phyloP scores from a whole-genome alignment of 345 rosid species.

The Gossypium sturtianum region DNA sequence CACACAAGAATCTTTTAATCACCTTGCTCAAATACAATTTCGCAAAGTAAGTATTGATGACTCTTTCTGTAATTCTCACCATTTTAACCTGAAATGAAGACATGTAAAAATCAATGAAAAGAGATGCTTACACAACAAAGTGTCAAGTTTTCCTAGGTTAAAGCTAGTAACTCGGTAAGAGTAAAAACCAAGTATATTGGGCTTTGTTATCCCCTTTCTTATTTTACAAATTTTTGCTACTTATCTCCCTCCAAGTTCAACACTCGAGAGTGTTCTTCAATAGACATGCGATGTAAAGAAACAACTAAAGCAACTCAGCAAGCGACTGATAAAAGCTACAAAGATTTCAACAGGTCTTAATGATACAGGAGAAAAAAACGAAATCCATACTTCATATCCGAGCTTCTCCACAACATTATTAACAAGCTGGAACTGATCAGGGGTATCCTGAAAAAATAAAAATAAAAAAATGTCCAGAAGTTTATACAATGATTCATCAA shows the following conservation, averaged over 20 bases:
- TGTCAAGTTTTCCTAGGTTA: background rate
- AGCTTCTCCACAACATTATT: conserved; percentile 46
- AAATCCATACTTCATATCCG: conserved; percentile 55
- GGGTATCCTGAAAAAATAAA: conserved; percentile 34
- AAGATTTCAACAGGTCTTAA: background rate
- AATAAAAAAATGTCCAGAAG: background rate
- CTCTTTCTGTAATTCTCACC: conserved; percentile 76
- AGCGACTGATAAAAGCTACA: conserved; percentile 2
- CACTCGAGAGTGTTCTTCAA: background rate
- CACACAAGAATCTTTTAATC: conserved; percentile 19
- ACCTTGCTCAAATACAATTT: conserved; percentile 66
- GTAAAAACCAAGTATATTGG: background rate
- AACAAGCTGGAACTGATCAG: conserved; percentile 33
- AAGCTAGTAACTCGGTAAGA: background rate
- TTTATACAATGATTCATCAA: too few relatives aligned
- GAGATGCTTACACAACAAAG: background rate
- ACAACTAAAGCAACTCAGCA: background rate
- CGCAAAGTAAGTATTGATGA: conserved; percentile 56
- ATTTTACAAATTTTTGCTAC: background rate
- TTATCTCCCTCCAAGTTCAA: background rate
- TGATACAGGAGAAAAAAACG: background rate
- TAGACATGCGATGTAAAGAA: background rate
- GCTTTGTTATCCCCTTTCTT: background rate
- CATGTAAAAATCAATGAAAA: background rate
- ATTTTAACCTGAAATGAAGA: conserved; percentile 54